Evolutionary conservation across 148 eudicot genomes (phyloP), one percentile per base, ranked within the genome.

Genomic region (Simmondsia chinensis): DNA sequence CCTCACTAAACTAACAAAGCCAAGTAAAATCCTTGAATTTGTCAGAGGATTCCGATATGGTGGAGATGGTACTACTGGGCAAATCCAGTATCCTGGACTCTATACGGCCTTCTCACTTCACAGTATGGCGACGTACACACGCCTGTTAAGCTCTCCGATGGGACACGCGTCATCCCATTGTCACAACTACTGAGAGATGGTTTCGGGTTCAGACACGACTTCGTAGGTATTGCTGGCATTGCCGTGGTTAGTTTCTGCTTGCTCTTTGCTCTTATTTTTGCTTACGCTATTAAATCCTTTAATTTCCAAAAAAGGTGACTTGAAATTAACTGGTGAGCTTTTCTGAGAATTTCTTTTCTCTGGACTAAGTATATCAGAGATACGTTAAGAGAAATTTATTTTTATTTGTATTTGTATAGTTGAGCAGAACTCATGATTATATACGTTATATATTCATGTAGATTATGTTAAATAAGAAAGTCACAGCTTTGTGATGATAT

Each of bases 61-160:
- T 86, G 99, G 99, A 76, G 99, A 73, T 91, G 99, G 99, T 91
- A 91, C 66, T 91, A 86, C 62, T 91, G 95, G 99, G 74, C 80
- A 42, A 91, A 91, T 54, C 99, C 99, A 0, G 74, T 91, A 14
- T 82, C 99, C 10, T 91, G 99, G 99, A 79, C 77, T 60, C 83
- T 91, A 3, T 91, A 91, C 9, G 99, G 99, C n/a, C 94, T 91
- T 29, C 79, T 91, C 12, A 80, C 69, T 20, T 91, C 95, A 1
- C 96, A 91, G 33, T 91, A 79, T 21, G 82, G 86, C 23, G 83
- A 85, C 49, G 63, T 54, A 24, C 55, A 59, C 39, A 54, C 57
- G 29, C 61, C 13, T 0, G 72, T 91, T 50, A 73, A 70, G 77
- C 66, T 70, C 29, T 63, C 94, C 4, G 86, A 82, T 36, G 96